Percentiles rank a stretch among this genome's conserved stretches.
phyloP scores from a whole-genome alignment of 2,329 filamentous ascomycete species.

The Bisporella sp. region DNA sequence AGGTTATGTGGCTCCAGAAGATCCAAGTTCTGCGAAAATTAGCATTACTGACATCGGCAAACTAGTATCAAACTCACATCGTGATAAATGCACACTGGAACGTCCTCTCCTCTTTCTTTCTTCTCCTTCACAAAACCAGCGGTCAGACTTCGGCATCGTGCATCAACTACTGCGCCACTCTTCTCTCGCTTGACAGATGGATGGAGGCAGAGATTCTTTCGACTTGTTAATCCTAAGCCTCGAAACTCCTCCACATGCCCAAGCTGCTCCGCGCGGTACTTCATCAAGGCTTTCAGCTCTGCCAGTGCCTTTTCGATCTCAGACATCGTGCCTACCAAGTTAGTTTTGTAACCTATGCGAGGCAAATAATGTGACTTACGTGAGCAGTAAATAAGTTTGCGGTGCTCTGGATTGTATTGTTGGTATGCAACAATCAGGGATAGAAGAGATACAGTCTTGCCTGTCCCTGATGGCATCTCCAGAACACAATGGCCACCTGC shows the following conservation, averaged over 20 bases:
- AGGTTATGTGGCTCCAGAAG: constrained; percentile 91
- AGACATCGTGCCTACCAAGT: constrained; percentile 73
- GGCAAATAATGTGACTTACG: constrained; percentile 39
- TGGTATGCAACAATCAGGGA: constrained; percentile 97
- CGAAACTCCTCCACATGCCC: constrained; percentile 89
- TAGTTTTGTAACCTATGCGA: not conserved
- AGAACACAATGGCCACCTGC: constrained; percentile 90
- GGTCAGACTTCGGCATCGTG: constrained; percentile 90
- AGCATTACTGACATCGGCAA: constrained; percentile 10
- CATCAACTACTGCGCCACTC: constrained; percentile 88
- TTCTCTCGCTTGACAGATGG: constrained; percentile 95
- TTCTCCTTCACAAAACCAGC: constrained; percentile 97
- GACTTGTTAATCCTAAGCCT: constrained; percentile 84
- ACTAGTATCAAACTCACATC: constrained; percentile 49
- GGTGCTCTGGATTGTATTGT: constrained; percentile 82
- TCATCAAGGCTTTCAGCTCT: constrained; percentile 89
- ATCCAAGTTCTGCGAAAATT: constrained; percentile 67
- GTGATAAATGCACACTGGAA: constrained; percentile 92
- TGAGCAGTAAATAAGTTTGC: constrained; percentile 98
- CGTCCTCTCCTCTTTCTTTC: constrained; percentile 89
- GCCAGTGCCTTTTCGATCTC: constrained; percentile 97
- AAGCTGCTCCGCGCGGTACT: constrained; percentile 84
- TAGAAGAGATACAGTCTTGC: constrained; percentile 91
- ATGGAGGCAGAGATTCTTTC: constrained; percentile 95
- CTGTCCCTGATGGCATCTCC: constrained; percentile 98